Evolutionary conservation across 495 filamentous ascomycete genomes (phyloP), one percentile per base, ranked within the genome.

Genomic region (Geoglossum glabrum): DNA sequence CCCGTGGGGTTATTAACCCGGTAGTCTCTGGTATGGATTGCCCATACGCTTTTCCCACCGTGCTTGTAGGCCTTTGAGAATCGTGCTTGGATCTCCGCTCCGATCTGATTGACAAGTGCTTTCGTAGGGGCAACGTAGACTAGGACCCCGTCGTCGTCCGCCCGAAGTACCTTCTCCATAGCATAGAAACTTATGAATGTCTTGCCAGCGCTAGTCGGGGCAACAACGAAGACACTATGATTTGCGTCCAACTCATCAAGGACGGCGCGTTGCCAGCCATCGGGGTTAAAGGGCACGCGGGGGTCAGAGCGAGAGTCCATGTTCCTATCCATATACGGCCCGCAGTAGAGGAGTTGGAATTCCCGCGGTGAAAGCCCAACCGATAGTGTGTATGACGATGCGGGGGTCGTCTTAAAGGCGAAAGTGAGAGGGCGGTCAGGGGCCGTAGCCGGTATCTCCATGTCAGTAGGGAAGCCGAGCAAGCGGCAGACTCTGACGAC

Each of bases 51-150:
- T 62, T 79, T 79, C 1, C 78, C 83, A 10, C 70, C 65, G 13
- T 74, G 70, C 23, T 72, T 69, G 58, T 72, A 79, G 0, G 65
- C 70, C 63, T 89, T 90, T 1, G 72, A 75, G 64, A 87, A 90
- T 28, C 83, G 72, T 10, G 76, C 79, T 64, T 76, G 71, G 7
- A 89, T 69, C 66, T 89, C 85, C 7, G 85, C 85, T 0, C 83
- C 85, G 60, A 90, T 87, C 63, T 89, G 85, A 65, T 89, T 90
- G 57, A 90, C 84, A 13, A 90, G 67, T 8, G 85, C 85, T 67
- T 90, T 90, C 0, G 86, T 90, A 1, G 85, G 85, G 1, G 84
- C 85, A 27, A 90, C 79, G 63, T 88, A 90, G 6, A 90, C 81
- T 4, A 89, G 64, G 11, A 90, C 72, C 19, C 78, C 78, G 31